Base-by-base conservation (phyloP, 768 basidiomycete species). In the Calocybe gangraenosa region DNA sequence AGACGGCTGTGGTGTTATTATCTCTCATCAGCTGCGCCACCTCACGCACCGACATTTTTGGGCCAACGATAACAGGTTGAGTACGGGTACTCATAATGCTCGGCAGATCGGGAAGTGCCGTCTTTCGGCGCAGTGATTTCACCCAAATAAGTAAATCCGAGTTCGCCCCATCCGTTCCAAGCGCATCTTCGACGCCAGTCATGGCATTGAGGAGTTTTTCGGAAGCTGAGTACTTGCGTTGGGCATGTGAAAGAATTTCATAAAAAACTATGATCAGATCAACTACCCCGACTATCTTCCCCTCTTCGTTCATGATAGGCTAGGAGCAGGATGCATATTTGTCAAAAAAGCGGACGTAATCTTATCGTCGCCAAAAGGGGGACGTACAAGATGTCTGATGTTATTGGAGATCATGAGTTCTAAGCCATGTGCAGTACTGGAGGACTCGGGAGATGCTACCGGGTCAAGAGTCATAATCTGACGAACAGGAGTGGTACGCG, bases 381-480 rank as follows among this genome's bases (percentile, higher is more conserved):
- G 25, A 22, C 11, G 10, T 22, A 48, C 47, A 20, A 48, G 21
- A 37, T 48, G 47, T 38, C 37, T 28, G 3, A 42, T 25, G 13
- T 34, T 48, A 9, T 44, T 23, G 19, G 47, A 37, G 18, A 44
- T 14, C 47, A 48, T 48, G 7, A 39, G n/a, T 17, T 21, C 22
- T n/a, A 48, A 19, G 4, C 41, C 47, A 38, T 44, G 19, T 11
- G n/a, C 11, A 2, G 17, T 17, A 23, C 17, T 34, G 14, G 21
- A 28, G 8, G 47, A 10, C 18, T 48, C 37, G 7, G 3, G 15
- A 28, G 17, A 22, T 13, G 42, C 42, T 3, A 36, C 33, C 2
- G 42, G 47, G 21, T 48, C 32, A 6, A 7, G 47, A n/a, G 47
- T 48, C 47, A 48, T 48, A 11, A 48, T 22, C 15, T 44, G 41